Base-by-base conservation (phyloP, 306 rosid species). In the Rosa chinensis region DNA sequence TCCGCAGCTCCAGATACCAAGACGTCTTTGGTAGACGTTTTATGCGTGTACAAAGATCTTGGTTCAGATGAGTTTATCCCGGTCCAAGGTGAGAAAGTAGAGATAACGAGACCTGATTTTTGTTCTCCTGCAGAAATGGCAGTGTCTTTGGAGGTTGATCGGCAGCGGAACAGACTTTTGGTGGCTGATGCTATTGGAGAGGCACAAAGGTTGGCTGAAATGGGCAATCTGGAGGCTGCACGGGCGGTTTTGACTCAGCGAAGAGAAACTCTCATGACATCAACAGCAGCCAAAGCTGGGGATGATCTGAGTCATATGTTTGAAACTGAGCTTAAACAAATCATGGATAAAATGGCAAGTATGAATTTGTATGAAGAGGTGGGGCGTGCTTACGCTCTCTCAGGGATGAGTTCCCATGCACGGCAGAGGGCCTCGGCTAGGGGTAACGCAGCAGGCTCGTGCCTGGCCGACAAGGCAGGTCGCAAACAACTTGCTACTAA, bases 61-160 rank as follows among this genome's bases (percentile, higher is more conserved):
- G 78, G 23, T 25, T 40, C 78, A 23, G 40, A 56, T 56, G 78
- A 74, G 42, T 55, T 55, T 1, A 74, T 21, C 16, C 78, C 7
- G 0, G 68, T 56, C 7, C 55, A 13, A 56, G 39, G 78, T 74
- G 78, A 58, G 40, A 40, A 50, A 43, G 21, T 56, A 39, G 23
- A 42, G 53, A 58, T 74, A 74, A 5, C 12, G 52, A 21, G 78
- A 74, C 78, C 78, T 0, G 23, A 23, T 0, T 12, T 4, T 23
- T 61, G 66, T 25, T 61, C 40, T 1, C 17, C 35, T 3, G 66
- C 39, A 10, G 66, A 61, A 25, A 2, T 3, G 66, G 8, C 39
- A 10, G 37, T 61, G 16, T 61, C 2, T 25, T 59, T 59, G 39
- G 66, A 59, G 37, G 37, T 59, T 59, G 66, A 59, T 59, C 66